A percentile compares a stretch with the other conserved stretches of the same genome.
These are phyloP conservation scores for Hypocreales sp. DNA, from an alignment of 2,329 filamentous ascomycete species.

Conservation along the genomic window DNA sequence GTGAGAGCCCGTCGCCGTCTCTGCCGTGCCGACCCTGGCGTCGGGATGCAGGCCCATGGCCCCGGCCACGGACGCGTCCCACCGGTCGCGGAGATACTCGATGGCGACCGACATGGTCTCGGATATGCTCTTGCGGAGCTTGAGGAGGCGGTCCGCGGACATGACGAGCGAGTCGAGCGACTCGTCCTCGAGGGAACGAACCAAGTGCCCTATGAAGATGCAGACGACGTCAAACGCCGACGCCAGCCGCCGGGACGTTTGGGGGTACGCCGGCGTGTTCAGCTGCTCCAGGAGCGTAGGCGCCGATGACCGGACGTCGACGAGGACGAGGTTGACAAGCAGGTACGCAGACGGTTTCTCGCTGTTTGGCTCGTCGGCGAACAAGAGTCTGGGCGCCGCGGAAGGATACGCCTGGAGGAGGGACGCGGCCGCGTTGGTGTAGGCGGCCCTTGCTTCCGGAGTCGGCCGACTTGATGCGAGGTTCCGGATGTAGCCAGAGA, in stretches of 20 bases:
- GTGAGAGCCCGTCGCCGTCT: constrained; percentile 27
- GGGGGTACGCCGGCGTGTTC: constrained; percentile 36
- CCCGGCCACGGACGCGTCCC: constrained; percentile 50
- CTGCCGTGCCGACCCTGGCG: constrained; percentile 27
- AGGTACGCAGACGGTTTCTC: constrained; percentile 45
- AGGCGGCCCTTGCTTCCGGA: constrained; percentile 37
- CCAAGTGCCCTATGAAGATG: constrained; percentile 41
- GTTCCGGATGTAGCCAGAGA: constrained; percentile 32
- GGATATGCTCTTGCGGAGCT: constrained; percentile 41
- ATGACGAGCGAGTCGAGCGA: constrained; percentile 25
- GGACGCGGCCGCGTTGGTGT: constrained; percentile 41
- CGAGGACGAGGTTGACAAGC: constrained; percentile 47
- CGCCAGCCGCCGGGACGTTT: constrained; percentile 36
- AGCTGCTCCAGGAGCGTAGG: constrained; percentile 43
- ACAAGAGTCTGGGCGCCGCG: constrained; percentile 31
- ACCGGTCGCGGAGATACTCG: constrained; percentile 54
- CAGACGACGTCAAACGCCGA: constrained; percentile 48
- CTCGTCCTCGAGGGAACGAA: constrained; percentile 36
- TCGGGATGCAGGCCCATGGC: constrained; percentile 44
- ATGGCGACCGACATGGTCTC: constrained; percentile 48
- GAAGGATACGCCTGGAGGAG: constrained; percentile 40
- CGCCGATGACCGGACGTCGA: constrained; percentile 48
- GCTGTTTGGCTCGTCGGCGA: constrained; percentile 25
- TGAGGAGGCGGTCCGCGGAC: constrained; percentile 43
- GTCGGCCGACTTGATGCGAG: constrained; percentile 41